These are phyloP conservation scores for Chlorencoelia australis DNA, from an alignment of 2,329 filamentous ascomycete species.

Conservation along the genomic window DNA sequence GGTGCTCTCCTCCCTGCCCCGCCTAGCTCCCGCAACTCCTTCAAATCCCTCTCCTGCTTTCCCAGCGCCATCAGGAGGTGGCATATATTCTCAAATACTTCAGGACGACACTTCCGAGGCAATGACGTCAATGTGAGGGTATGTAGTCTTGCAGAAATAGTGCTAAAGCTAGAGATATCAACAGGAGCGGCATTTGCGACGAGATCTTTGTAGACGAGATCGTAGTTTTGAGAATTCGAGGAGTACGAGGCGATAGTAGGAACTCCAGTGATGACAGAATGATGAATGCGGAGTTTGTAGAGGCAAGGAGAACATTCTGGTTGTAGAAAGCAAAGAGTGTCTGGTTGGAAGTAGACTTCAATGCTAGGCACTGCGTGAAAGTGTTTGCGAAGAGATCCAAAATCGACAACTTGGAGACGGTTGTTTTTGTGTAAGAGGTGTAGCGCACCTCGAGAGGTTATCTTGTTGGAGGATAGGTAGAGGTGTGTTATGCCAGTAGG, in stretches of 20 bases:
- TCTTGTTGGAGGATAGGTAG: constrained; percentile 38
- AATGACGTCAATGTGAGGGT: constrained; percentile 44
- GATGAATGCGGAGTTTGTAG: constrained; percentile 43
- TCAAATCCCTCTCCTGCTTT: too few species aligned
- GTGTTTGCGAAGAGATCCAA: constrained; percentile 30
- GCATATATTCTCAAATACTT: constrained; percentile 34
- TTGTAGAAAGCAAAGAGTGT: not conserved
- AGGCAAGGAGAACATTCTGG: constrained; percentile 30
- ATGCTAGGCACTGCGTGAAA: not conserved
- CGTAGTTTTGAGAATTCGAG: not conserved
- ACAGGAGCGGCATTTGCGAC: constrained; percentile 40
- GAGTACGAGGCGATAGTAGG: constrained; percentile 29
- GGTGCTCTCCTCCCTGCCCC: too few species aligned
- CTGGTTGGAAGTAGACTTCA: not conserved
- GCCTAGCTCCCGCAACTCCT: too few species aligned
- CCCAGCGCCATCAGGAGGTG: too few species aligned
- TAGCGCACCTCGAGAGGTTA: constrained; percentile 36
- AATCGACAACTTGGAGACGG: constrained; percentile 43
- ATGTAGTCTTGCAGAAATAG: constrained; percentile 40
- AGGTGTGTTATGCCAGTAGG: constrained; percentile 41
- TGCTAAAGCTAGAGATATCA: too few species aligned
- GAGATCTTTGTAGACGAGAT: constrained; percentile 27
- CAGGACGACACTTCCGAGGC: constrained; percentile 43
- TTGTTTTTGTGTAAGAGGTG: constrained; percentile 32
- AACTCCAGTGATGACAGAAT: constrained; percentile 48